phyloP scores from a whole-genome alignment of 345 rosid species.

The Cardamine occulta region DNA sequence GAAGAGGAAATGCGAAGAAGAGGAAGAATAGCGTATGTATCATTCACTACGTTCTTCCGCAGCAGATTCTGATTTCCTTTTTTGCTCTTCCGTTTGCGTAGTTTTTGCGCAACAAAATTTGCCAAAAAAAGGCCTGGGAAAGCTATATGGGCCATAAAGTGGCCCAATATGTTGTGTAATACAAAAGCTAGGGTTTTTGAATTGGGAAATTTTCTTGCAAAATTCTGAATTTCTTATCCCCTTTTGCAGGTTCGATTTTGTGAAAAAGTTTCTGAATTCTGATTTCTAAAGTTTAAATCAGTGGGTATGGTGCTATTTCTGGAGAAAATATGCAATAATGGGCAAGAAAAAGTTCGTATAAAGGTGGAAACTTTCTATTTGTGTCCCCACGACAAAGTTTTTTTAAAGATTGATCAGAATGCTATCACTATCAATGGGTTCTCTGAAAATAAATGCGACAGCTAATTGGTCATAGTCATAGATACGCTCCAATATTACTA shows the following conservation, averaged over 20 bases:
- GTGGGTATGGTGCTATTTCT: background rate
- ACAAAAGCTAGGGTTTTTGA: background rate
- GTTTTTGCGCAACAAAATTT: conserved; percentile 10
- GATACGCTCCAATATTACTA: conserved; percentile 13
- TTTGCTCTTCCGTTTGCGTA: background rate
- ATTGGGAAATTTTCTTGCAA: background rate
- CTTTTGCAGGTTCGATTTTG: background rate
- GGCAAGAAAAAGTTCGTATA: background rate
- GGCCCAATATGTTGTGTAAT: background rate
- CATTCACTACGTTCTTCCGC: conserved; percentile 40
- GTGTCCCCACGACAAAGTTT: conserved; percentile 30
- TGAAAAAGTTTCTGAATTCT: background rate
- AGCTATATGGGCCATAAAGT: background rate
- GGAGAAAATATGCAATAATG: conserved; percentile 6
- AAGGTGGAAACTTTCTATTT: conserved; percentile 23
- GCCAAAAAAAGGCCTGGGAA: background rate
- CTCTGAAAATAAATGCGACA: conserved; percentile 13
- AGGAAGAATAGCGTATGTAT: conserved; percentile 28
- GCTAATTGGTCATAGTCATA: conserved; percentile 10
- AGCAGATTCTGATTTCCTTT: conserved; percentile 19
- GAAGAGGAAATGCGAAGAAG: conserved; percentile 26
- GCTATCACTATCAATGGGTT: conserved; percentile 18
- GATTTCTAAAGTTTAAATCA: background rate
- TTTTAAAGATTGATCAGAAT: conserved; percentile 19
- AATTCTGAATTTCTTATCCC: too few relatives aligned